These are phyloP conservation scores for Pleurotus tuoliensis DNA, from an alignment of 768 basidiomycete species.

Conservation along the genomic window DNA sequence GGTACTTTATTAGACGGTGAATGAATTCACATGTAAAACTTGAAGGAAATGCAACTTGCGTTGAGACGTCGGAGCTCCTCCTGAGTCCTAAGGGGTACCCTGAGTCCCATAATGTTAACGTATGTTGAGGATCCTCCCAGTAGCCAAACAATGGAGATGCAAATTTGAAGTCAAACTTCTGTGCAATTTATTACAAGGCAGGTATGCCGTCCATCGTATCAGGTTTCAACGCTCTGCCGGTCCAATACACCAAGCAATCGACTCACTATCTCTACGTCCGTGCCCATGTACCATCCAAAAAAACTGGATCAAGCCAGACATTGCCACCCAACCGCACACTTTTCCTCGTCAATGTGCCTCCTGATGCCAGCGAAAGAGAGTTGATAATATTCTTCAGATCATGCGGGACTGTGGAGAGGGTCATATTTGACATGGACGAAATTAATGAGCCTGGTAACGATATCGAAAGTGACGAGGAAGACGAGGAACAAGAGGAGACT, in stretches of 20 bases:
- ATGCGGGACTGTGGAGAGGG: conserved; percentile 73
- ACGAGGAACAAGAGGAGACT: conserved; percentile 27
- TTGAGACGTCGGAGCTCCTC: too few relatives aligned
- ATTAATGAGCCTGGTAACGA: neutral
- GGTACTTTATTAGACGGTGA: too few relatives aligned
- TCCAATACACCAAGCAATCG: conserved; percentile 37
- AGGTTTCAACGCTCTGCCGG: conserved; percentile 48
- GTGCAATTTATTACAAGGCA: neutral
- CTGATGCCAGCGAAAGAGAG: conserved; percentile 83
- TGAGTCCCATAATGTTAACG: too few relatives aligned
- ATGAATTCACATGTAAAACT: too few relatives aligned
- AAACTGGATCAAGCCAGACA: conserved; percentile 24
- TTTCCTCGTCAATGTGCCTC: conserved; percentile 86
- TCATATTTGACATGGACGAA: conserved; percentile 58
- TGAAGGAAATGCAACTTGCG: too few relatives aligned
- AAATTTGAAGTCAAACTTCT: too few relatives aligned
- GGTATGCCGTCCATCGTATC: neutral
- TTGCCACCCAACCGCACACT: conserved; percentile 66
- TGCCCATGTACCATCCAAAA: conserved; percentile 54
- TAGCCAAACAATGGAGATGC: too few relatives aligned
- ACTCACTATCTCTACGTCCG: conserved; percentile 79
- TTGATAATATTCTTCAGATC: conserved; percentile 72
- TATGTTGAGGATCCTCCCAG: too few relatives aligned
- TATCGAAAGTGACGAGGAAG: conserved; percentile 32
- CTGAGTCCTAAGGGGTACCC: too few relatives aligned